A percentile compares a stretch with the other conserved stretches of the same genome.
Evolutionary conservation across 2,329 filamentous ascomycete species (phyloP).

Genomic region (Scytalidium sp.): DNA sequence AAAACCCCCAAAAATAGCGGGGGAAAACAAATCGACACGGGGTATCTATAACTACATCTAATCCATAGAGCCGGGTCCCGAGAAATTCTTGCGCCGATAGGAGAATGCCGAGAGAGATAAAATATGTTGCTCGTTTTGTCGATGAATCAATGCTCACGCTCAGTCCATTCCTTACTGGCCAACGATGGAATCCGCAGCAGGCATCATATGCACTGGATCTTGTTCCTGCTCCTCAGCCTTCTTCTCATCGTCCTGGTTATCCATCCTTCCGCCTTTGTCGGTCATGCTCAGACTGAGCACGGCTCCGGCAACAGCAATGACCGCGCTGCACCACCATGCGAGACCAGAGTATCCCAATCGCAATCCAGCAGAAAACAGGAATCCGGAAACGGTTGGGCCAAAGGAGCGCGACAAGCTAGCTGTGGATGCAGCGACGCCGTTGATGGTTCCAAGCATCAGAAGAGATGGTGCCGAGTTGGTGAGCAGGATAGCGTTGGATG

Average conservation of each 20-base stretch:
- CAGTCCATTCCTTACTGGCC: background rate
- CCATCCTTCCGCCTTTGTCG: constrained; percentile 41
- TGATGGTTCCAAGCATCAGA: constrained; percentile 84
- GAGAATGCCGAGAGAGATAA: background rate
- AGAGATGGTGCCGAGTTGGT: constrained; percentile 84
- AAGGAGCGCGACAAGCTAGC: constrained; percentile 87
- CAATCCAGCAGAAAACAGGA: constrained; percentile 79
- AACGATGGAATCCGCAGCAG: background rate
- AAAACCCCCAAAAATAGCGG: no score
- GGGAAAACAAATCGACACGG: background rate
- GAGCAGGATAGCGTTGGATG: constrained; percentile 83
- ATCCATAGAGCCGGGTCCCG: background rate
- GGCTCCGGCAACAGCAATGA: constrained; percentile 73
- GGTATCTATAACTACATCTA: background rate
- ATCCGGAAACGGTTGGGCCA: constrained; percentile 82
- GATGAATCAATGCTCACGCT: background rate
- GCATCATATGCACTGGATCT: background rate
- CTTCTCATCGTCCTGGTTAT: constrained; percentile 23
- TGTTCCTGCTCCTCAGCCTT: constrained; percentile 22
- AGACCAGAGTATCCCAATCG: constrained; percentile 80
- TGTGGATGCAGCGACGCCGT: constrained; percentile 86
- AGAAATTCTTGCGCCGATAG: background rate
- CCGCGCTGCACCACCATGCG: constrained; percentile 87
- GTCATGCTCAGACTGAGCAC: constrained; percentile 73
- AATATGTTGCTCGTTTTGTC: background rate